Conservation (phyloP, 371 early-diverging fungal species). For the Apophysomyces trapeziformis region DNA sequence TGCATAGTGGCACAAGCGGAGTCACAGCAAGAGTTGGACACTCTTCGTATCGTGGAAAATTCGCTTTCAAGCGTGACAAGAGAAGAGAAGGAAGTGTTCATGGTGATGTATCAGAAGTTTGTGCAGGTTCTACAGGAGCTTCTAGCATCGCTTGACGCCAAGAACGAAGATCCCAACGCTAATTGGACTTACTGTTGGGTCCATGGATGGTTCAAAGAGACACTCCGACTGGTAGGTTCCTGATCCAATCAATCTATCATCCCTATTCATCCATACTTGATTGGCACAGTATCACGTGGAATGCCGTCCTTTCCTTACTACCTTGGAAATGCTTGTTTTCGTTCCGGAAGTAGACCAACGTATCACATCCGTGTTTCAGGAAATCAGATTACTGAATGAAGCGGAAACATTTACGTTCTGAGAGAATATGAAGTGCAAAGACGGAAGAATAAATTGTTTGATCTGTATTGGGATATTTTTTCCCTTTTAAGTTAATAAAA, state of each 20-base stretch:
- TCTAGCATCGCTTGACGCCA: constrained; percentile 42
- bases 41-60: constrained; percentile 63
- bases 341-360: constrained; percentile 61
- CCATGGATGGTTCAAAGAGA: constrained; percentile 81
- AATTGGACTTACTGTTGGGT: constrained; percentile 74
- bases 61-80: constrained; percentile 68
- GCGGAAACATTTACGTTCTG: constrained; percentile 12
- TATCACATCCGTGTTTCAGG: constrained; percentile 59
- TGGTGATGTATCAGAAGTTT: constrained; percentile 77
- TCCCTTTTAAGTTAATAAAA: constrained; percentile 1
- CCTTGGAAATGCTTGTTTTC: constrained; percentile 76
- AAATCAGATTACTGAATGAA: constrained; percentile 50
- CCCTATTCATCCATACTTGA: not conserved
- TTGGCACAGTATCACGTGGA: constrained; percentile 64
- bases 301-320: constrained; percentile 61
- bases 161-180: constrained; percentile 47
- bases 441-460: not conserved
- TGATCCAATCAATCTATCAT: constrained; percentile 13
- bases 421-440: not conserved
- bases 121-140: constrained; percentile 56
- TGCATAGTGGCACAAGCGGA: constrained; percentile 46
- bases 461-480: constrained; percentile 3
- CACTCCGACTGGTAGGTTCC: constrained; percentile 63
- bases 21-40: constrained; percentile 56
- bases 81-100: constrained; percentile 85